A percentile compares a stretch with the other conserved stretches of the same genome.
These are phyloP conservation scores for Pyropia haitanensis DNA, from an alignment of 23 red algal species.

Conservation along the genomic window DNA sequence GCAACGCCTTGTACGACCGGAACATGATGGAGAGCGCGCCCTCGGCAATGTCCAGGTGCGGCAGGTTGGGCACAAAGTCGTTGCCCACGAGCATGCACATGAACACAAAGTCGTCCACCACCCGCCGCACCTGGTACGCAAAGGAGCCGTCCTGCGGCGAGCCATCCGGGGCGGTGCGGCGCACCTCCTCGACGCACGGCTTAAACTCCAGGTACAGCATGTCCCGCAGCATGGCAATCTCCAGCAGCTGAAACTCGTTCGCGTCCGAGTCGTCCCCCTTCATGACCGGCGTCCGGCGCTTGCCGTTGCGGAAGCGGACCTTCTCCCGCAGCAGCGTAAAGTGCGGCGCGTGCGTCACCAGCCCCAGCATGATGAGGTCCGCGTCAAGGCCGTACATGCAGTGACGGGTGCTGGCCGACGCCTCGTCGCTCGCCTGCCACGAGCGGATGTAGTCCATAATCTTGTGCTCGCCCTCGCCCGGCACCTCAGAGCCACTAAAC, in stretches of 20 bases:
- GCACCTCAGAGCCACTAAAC: slow-evolving; percentile 69
- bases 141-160: slow-evolving; percentile 10
- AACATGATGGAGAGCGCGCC: slow-evolving; percentile 94
- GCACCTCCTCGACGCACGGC: slow-evolving; percentile 1
- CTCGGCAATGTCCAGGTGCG: slow-evolving; percentile 88
- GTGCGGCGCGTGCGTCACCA: slow-evolving; percentile 72
- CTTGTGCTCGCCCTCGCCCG: slow-evolving; percentile 99
- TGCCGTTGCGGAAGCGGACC: slow-evolving; percentile 28
- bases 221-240: slow-evolving; percentile 82
- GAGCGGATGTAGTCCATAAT: slow-evolving; percentile 89
- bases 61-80: slow-evolving; percentile 92
- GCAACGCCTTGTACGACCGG: slow-evolving; percentile 77
- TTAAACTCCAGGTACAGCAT: slow-evolving; percentile 83
- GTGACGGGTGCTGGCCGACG: slow-evolving; percentile 40
- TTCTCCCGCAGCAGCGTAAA: slow-evolving; percentile 92
- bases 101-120: slow-evolving; percentile 98
- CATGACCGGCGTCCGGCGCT: slow-evolving; percentile 28
- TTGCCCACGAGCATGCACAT: slow-evolving; percentile 99
- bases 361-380: slow-evolving; percentile 97
- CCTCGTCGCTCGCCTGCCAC: slow-evolving; percentile 35
- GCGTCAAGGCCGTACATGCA: slow-evolving; percentile 98
- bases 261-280: slow-evolving; percentile 50
- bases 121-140: slow-evolving; percentile 51
- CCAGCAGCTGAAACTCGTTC: slow-evolving; percentile 78
- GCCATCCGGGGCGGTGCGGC: slow-evolving; percentile 16